Conservation (phyloP, 208 protist species). For the Crithidia expoeki region DNA sequence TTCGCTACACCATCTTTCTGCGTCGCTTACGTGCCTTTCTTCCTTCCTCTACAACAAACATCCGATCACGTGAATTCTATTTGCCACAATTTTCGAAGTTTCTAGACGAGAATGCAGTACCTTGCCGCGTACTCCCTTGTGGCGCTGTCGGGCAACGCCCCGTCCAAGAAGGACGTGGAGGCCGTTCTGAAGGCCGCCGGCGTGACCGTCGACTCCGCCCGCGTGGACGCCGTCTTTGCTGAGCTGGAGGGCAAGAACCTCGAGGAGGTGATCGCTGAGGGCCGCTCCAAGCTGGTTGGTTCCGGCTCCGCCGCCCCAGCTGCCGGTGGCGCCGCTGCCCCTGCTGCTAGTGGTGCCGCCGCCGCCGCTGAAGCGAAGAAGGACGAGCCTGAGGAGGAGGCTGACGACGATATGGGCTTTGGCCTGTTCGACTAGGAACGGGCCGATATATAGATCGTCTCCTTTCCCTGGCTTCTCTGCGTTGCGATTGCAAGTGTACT, state of each 20-base stretch:
- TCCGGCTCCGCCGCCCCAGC: conserved; percentile 50
- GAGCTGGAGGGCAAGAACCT: conserved; percentile 93
- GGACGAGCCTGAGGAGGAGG: conserved; percentile 79
- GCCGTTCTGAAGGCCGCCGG: conserved; percentile 91
- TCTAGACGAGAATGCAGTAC: conserved; percentile 83
- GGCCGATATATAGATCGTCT: neutral
- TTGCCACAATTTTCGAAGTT: conserved; percentile 10
- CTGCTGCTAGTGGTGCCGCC: conserved; percentile 40
- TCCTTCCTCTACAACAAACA: neutral
- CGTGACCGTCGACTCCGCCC: conserved; percentile 70
- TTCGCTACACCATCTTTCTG: neutral
- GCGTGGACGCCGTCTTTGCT: conserved; percentile 72
- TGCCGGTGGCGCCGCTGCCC: conserved; percentile 44
- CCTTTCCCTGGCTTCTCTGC: neutral
- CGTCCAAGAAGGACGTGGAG: conserved; percentile 83
- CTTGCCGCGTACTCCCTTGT: conserved; percentile 93
- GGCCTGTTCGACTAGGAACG: conserved; percentile 89
- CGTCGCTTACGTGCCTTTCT: neutral
- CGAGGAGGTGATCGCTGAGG: conserved; percentile 82
- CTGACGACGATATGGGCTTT: conserved; percentile 91
- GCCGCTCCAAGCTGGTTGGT: conserved; percentile 88
- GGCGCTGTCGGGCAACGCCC: conserved; percentile 80
- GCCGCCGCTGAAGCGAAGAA: conserved; percentile 55
- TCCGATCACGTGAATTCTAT: too few species aligned
- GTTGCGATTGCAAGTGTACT: neutral